phyloP scores from a whole-genome alignment of 306 rosid genomes.

The Quercus ilex region DNA sequence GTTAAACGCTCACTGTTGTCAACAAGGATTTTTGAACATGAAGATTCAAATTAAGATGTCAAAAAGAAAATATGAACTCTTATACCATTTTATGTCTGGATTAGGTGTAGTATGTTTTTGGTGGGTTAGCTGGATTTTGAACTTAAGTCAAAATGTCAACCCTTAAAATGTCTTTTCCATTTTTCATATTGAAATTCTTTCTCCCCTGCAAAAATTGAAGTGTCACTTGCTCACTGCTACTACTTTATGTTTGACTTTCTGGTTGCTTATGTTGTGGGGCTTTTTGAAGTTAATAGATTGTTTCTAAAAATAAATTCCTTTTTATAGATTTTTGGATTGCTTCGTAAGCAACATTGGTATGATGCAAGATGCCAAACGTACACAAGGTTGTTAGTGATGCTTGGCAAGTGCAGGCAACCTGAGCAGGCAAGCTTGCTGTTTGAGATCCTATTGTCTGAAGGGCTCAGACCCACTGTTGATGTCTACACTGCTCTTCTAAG shows the following conservation, averaged over 20 bases:
- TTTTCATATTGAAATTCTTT: not conserved
- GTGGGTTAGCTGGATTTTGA: no score
- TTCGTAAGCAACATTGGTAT: constrained; percentile 86
- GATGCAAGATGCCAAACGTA: constrained; percentile 83
- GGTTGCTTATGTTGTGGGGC: not conserved
- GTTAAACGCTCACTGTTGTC: not conserved
- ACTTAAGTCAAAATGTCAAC: not conserved
- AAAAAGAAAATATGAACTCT: not conserved
- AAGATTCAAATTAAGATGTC: not conserved
- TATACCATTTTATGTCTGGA: no score
- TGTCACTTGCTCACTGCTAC: not conserved
- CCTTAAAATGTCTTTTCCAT: not conserved
- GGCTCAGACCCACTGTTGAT: constrained; percentile 73
- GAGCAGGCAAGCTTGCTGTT: constrained; percentile 64
- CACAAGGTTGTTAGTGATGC: constrained; percentile 74
- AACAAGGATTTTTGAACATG: not conserved
- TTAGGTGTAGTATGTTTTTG: no score
- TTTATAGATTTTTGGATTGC: constrained; percentile 70
- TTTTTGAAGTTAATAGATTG: constrained; percentile 1
- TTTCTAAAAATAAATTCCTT: constrained; percentile 6
- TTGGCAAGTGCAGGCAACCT: constrained; percentile 79
- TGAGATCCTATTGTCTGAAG: constrained; percentile 74
- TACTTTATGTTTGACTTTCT: not conserved
- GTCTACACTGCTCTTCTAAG: constrained; percentile 84
- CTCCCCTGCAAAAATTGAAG: not conserved